phyloP scores from a whole-genome alignment of 2,329 filamentous ascomycete species.

The Talaromyces sp. region DNA sequence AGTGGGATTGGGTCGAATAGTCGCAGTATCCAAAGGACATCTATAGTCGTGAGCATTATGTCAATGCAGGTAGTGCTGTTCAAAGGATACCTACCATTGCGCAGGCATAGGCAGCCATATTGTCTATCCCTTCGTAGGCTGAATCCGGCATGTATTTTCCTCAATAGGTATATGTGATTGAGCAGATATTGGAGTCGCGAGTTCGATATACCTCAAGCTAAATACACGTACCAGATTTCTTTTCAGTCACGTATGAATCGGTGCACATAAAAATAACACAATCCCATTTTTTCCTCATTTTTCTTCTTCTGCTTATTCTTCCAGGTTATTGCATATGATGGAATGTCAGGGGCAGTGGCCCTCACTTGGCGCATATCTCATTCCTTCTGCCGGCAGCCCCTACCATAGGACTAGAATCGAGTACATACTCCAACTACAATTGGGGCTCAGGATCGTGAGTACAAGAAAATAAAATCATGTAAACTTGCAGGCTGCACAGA shows the following conservation, averaged over 20 bases:
- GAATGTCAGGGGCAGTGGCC: not conserved
- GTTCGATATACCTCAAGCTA: not conserved
- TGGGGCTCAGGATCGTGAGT: too few species aligned
- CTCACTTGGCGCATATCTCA: not conserved
- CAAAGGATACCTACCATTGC: not conserved
- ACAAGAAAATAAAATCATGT: too few species aligned
- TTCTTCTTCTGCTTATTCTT: too few species aligned
- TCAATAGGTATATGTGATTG: not conserved
- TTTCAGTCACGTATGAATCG: too few species aligned
- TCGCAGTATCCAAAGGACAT: conserved; percentile 6
- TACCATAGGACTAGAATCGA: not conserved
- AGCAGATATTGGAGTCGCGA: too few species aligned
- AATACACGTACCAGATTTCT: too few species aligned
- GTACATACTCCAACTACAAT: not conserved
- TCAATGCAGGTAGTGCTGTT: too few species aligned
- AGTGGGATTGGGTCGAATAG: not conserved
- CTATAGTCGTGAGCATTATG: not conserved
- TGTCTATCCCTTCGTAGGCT: not conserved
- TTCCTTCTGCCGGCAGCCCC: not conserved
- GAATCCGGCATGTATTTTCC: not conserved
- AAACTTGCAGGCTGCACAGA: too few species aligned
- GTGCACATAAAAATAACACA: too few species aligned
- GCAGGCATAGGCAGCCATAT: not conserved
- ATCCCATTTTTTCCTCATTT: too few species aligned
- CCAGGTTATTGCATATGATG: too few species aligned